phyloP scores from a whole-genome alignment of 306 rosid species.

The Sindora glabra region DNA sequence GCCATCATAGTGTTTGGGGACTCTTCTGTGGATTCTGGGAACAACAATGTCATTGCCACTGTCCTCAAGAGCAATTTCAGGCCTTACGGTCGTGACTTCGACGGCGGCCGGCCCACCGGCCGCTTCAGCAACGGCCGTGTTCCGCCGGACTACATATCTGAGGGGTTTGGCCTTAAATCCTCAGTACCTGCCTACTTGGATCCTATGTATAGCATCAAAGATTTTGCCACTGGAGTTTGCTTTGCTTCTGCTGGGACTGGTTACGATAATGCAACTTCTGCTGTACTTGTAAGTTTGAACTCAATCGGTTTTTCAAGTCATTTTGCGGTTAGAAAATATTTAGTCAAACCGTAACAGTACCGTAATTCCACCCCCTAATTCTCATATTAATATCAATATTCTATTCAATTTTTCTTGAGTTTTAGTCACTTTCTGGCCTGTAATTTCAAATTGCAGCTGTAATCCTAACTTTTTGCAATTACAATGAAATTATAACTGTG shows the following conservation, averaged over 20 bases:
- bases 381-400: no score
- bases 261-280: slow-evolving; percentile 50
- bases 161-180: slow-evolving; percentile 44
- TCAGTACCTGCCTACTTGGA: slow-evolving; percentile 53
- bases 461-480: no score
- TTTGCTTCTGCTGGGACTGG: slow-evolving; percentile 72
- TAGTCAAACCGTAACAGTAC: neutral
- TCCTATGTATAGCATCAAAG: slow-evolving; percentile 34
- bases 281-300: slow-evolving; percentile 35
- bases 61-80: slow-evolving; percentile 45
- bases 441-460: no score
- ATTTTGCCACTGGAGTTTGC: slow-evolving; percentile 61
- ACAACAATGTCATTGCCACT: slow-evolving; percentile 70
- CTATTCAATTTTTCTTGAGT: no score
- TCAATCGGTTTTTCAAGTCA: neutral
- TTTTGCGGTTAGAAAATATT: neutral
- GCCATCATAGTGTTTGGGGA: slow-evolving; percentile 60
- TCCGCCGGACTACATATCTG: slow-evolving; percentile 47
- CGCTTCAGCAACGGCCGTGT: slow-evolving; percentile 57
- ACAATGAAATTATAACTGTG: no score
- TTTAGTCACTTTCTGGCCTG: no score
- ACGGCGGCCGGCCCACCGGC: slow-evolving; percentile 35
- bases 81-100: slow-evolving; percentile 61
- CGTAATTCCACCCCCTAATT: neutral
- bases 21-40: slow-evolving; percentile 62